phyloP scores from a whole-genome alignment of 2,329 filamentous ascomycete species.

The Ophiostoma perfectum region DNA sequence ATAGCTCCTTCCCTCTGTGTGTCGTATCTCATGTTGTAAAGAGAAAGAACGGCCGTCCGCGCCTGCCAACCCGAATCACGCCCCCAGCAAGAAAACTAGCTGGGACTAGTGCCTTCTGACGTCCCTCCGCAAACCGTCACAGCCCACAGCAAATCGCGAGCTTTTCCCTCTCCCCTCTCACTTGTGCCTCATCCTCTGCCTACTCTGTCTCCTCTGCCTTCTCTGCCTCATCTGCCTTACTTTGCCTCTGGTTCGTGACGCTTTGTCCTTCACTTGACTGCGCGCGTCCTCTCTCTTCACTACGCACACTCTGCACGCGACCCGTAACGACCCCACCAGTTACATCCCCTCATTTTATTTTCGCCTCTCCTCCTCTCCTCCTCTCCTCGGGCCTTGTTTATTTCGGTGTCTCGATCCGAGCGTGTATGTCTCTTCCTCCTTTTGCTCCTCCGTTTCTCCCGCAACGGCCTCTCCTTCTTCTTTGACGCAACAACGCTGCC shows the following conservation, averaged over 20 bases:
- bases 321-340: background rate
- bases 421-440: background rate
- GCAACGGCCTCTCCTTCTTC: background rate
- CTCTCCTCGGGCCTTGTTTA: background rate
- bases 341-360: background rate
- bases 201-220: background rate
- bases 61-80: slow-evolving; percentile 16
- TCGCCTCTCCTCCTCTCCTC: background rate
- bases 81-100: background rate
- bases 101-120: background rate
- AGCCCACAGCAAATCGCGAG: slow-evolving; percentile 4
- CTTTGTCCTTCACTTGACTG: background rate
- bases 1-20: too few relatives aligned
- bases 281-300: background rate
- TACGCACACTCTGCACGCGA: slow-evolving; percentile 1
- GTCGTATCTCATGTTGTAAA: background rate
- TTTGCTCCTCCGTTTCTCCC: background rate
- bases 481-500: background rate
- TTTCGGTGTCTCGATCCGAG: background rate
- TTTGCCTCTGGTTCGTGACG: background rate
- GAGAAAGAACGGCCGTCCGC: background rate
- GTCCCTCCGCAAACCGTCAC: slow-evolving; percentile 4
- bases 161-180: slow-evolving; percentile 1
- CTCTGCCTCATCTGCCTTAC: background rate
- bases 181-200: background rate